Evolutionary conservation across 768 basidiomycete genomes (phyloP), one percentile per base, ranked within the genome.

Genomic region (Rhizopogon sp.): DNA sequence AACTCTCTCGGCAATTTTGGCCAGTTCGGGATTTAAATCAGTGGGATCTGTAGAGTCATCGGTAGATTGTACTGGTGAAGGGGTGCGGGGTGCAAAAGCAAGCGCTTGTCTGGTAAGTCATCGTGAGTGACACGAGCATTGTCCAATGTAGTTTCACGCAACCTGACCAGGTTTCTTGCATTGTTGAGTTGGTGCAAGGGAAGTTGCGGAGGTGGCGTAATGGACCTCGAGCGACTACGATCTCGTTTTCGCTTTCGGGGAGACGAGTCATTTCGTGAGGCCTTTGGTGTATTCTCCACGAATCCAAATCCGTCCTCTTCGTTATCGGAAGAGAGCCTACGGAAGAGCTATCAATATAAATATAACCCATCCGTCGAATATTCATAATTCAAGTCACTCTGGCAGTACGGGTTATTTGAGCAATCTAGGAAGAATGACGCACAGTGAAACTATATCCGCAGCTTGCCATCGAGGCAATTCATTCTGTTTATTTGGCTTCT

Each of bases 121-220:
- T 14, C 35, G 41, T 60, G 35, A 63, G 53, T 42, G 31, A 58
- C 25, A n/a, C 20, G 5, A 33, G 39, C 5, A 43, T 28, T 17
- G 29, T 14, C 39, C 39, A 31, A 17, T 43, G 11, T 42, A 61
- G 13, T 39, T 43, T 28, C 6, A 25, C 58, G 74, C 52, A 62
- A 90, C 90, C 83, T 77, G 47, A 90, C 79, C 16, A 88, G 68
- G 37, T 79, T 72, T 40, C 77, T 79, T 13, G 87, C 84, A 53
- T 76, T 75, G 60, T 80, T 76, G 1, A 85, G 71, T 53, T 83
- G 78, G 31, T 80, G 72, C 9, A 69, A 63, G 2, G 85, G 72
- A 13, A 90, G 67, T 37, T 73, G 74, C 0, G 89, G 90, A 5
- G 89, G 89, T 2, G 90, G 89, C 0, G 89, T 92, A 39, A 91